A percentile compares a stretch with the other conserved stretches of the same genome.
Conservation (phyloP, 2,329 filamentous ascomycete species). For the Penicillium sp. region DNA sequence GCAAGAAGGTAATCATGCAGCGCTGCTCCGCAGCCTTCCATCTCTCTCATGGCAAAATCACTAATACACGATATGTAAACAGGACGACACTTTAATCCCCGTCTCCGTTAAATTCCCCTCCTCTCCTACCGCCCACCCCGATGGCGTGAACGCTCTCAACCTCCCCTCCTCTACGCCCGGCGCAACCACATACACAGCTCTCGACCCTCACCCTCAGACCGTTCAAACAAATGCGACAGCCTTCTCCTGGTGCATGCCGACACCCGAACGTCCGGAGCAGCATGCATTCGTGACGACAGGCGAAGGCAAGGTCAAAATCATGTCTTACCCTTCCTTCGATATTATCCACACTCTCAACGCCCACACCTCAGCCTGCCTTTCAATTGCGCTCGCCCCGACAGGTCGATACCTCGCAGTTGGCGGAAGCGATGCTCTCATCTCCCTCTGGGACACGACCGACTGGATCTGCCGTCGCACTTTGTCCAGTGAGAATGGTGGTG, state of each 20-base stretch:
- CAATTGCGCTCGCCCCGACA: slow-evolving; percentile 48
- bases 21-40: background rate
- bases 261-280: slow-evolving; percentile 37
- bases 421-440: slow-evolving; percentile 51
- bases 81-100: slow-evolving; percentile 51
- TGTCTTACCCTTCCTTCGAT: slow-evolving; percentile 49
- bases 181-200: slow-evolving; percentile 38
- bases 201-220: slow-evolving; percentile 46
- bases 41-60: background rate
- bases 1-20: slow-evolving; percentile 44
- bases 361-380: slow-evolving; percentile 51
- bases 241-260: slow-evolving; percentile 47
- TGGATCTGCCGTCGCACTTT: slow-evolving; percentile 52
- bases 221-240: slow-evolving; percentile 51
- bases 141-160: slow-evolving; percentile 13
- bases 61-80: background rate
- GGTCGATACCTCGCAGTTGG: slow-evolving; percentile 52
- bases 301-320: slow-evolving; percentile 50
- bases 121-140: slow-evolving; percentile 32
- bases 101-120: slow-evolving; percentile 45
- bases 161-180: slow-evolving; percentile 17
- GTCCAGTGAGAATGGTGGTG: slow-evolving; percentile 46
- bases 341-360: slow-evolving; percentile 48
- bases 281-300: slow-evolving; percentile 51
- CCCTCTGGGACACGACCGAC: slow-evolving; percentile 53